Evolutionary conservation across 805 yeast genomes (phyloP), one percentile per base, ranked within the genome.

Genomic region (Komagataella phaffii): DNA sequence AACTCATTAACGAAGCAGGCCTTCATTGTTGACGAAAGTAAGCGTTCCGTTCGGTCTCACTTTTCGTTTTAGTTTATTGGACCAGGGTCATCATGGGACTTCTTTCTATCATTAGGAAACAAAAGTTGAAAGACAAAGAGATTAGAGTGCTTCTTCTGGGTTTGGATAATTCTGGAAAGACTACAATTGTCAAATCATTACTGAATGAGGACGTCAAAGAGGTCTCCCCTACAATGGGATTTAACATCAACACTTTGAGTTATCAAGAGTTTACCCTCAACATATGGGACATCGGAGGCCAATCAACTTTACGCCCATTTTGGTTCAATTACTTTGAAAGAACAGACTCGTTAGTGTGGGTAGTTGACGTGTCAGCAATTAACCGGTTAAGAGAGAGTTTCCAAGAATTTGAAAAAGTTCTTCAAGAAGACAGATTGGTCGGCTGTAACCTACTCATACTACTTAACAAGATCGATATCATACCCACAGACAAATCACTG

Each of bases 291-390:
- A 81, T 90, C 10, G 98, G 98, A 4, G 98, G 98, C 1, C 98
- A 90, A 64, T 68, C 75, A 47, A 76, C 91, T 1, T 70, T 90
- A 46, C 69, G 98, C 48, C 81, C 90, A 17, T 89, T 89, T 72
- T 90, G 98, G 98, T 81, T 86, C 59, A 91, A 90, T 66, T 90
- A 91, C 64, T 90, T 85, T 61, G 96, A 89, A 56, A 80, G 79
- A 58, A 80, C 85, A 0, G 90, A 90, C 58, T 78, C 80, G 5
- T 69, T 90, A 17, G 65, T 90, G 10, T 90, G 96, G 96, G 96
- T 90, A 18, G 75, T 91, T 5, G 97, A 91, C 65, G 74, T 80
- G 2, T 64, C 71, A 46, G 77, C 83, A 18, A 61, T 77, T 24
- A 80, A 78, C 49, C 67, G 96, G 50, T 66, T 88, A 23, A 60